Evolutionary conservation across 2,329 filamentous ascomycete species (phyloP).

Genomic region (Penicillium sp.): DNA sequence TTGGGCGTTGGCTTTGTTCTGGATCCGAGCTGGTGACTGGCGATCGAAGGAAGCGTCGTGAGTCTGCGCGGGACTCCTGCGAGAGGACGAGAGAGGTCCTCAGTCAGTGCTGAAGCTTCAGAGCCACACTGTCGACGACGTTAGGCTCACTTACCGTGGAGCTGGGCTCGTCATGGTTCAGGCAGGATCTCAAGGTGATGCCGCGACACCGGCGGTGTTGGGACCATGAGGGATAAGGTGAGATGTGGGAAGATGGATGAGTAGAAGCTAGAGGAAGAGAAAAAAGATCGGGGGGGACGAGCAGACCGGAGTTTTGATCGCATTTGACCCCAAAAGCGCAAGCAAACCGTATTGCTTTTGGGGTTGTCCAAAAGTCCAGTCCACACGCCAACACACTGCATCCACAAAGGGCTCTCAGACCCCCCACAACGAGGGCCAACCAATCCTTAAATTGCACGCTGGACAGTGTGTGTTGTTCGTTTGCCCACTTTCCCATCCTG

Average conservation of each 20-base stretch:
- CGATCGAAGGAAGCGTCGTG: background rate
- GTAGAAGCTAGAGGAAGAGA: background rate
- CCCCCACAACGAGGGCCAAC: background rate
- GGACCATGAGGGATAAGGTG: background rate
- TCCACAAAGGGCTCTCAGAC: slow-evolving; percentile 4
- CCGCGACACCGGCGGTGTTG: background rate
- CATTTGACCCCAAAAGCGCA: background rate
- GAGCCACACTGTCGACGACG: background rate
- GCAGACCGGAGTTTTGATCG: background rate
- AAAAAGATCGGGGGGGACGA: background rate
- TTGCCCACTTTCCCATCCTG: background rate
- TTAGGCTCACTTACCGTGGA: background rate
- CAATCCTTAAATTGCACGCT: background rate
- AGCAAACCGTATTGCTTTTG: background rate
- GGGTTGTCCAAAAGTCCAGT: background rate
- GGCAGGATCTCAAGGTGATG: background rate
- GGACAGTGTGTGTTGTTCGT: background rate
- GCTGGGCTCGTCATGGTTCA: background rate
- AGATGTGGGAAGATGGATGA: background rate
- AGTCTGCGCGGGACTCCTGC: background rate
- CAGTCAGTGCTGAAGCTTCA: background rate
- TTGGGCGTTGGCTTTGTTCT: background rate
- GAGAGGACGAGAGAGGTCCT: background rate
- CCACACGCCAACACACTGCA: background rate
- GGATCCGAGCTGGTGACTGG: background rate